Evolutionary conservation across 257 asterid genomes (phyloP), one percentile per base, ranked within the genome.

Genomic region (Verbena officinalis): DNA sequence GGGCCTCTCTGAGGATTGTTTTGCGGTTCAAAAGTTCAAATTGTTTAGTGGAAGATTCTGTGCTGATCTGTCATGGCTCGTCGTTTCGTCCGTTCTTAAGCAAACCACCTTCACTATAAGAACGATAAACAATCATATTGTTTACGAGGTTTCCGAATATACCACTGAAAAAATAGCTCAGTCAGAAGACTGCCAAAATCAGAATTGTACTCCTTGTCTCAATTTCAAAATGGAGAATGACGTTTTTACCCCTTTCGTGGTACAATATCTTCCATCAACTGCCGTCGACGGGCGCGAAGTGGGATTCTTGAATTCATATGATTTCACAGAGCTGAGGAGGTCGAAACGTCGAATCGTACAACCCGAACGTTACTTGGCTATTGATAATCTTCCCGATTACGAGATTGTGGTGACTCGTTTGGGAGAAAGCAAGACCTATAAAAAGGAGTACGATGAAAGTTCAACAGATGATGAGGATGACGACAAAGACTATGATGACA

Each of bases 351-450:
- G 93, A 22, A 75, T 70, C 58, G 68, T 83, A 17, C 80, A 78
- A 53, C 99, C 99, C 7, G 95, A 88, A 6, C 96, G 97, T 19
- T 94, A 79, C 50, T 51, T 86, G 55, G 99, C 78, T 1, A 74
- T 87, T 45, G 99, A 88, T 59, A 71, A 77, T 55, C 67, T 75
- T 57, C 77, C 84, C 3, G 88, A 86, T 64, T 88, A 78, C 39
- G 97, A 94, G 57, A 49, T 86, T 14, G 97, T 86, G 63, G 77
- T 82, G 63, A 76, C 85, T 44, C 79, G 95, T 45, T 67, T 94
- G 53, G 95, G 94, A 15, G 95, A 80, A 67, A 80, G 84, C 75
- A 88, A 82, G 86, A 69, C 74, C 0, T 69, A 59, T 21, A 68
- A n/a, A 42, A 17, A 34, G 3, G 95, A 80, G 52, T 71, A 59